Evolutionary conservation across 345 rosid species (phyloP).

Genomic region (Euphorbia lathyris): DNA sequence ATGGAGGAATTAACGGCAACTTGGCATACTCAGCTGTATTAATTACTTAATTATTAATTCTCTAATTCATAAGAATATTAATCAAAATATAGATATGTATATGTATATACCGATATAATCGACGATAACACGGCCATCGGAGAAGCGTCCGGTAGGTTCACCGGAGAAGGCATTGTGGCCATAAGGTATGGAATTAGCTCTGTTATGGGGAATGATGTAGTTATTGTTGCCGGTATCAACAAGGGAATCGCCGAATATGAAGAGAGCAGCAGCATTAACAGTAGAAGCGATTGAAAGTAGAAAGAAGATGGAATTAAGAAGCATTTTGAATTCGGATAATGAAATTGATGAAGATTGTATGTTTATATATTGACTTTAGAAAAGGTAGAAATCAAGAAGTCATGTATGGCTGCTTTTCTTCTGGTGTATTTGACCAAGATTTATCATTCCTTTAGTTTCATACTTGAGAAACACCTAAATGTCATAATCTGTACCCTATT

Average conservation of each 20-base stretch:
- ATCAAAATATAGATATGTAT: not conserved
- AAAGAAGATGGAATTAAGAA: not conserved
- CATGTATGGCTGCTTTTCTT: not conserved
- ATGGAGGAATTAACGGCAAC: constrained; percentile 49
- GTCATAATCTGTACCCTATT: too few species aligned
- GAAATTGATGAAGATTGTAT: not conserved
- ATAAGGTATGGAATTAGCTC: constrained; percentile 41
- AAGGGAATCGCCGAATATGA: constrained; percentile 54
- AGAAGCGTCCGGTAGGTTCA: constrained; percentile 48
- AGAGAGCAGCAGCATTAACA: constrained; percentile 22
- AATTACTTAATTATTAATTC: too few species aligned
- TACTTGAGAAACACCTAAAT: too few species aligned
- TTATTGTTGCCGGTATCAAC: constrained; percentile 55
- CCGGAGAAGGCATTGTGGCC: constrained; percentile 38
- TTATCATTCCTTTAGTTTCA: too few species aligned
- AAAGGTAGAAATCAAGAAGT: not conserved
- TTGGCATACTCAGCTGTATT: constrained; percentile 47
- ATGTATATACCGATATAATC: constrained; percentile 43
- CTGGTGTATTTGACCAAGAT: too few species aligned
- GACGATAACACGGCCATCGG: constrained; percentile 49
- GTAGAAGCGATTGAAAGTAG: constrained; percentile 4
- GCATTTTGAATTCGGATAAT: not conserved
- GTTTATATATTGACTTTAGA: not conserved
- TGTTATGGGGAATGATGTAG: constrained; percentile 40
- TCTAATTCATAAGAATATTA: too few species aligned